Conservation (phyloP, 495 filamentous ascomycete genomes). For the Annulohypoxylon stygium region DNA sequence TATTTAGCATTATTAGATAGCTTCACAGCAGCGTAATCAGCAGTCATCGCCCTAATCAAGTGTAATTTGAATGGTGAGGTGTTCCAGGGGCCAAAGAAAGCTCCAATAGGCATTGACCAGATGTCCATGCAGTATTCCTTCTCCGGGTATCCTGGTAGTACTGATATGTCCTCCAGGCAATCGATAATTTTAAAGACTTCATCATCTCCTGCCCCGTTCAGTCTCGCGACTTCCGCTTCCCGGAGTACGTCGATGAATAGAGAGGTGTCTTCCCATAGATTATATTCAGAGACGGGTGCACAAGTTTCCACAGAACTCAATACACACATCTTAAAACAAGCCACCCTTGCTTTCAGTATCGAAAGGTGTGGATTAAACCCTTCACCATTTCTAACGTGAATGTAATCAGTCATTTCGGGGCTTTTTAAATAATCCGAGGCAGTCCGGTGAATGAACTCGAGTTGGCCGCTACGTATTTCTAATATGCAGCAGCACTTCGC, state of each 20-base stretch:
- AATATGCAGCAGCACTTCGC: conserved; percentile 1
- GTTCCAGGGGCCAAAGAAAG: not conserved
- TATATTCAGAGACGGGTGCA: too few relatives aligned
- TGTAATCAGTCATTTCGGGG: not conserved
- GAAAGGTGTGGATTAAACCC: not conserved
- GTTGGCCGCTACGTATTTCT: not conserved
- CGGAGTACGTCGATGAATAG: not conserved
- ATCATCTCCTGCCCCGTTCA: not conserved
- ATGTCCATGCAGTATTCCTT: not conserved
- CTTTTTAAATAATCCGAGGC: not conserved
- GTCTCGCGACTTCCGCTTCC: not conserved
- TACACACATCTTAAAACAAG: not conserved
- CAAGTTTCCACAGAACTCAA: not conserved
- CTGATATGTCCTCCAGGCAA: not conserved
- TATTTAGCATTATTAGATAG: not conserved
- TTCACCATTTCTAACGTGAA: not conserved
- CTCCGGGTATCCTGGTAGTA: not conserved
- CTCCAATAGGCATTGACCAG: not conserved
- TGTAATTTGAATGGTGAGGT: not conserved
- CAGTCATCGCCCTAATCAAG: not conserved
- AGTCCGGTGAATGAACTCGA: conserved; percentile 3
- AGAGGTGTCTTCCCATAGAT: too few relatives aligned
- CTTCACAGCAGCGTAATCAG: conserved; percentile 2
- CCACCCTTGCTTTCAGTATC: not conserved
- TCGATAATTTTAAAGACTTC: not conserved